These are phyloP conservation scores for Pichia sorboxylosa DNA, from an alignment of 1,139 yeast species.

Conservation along the genomic window DNA sequence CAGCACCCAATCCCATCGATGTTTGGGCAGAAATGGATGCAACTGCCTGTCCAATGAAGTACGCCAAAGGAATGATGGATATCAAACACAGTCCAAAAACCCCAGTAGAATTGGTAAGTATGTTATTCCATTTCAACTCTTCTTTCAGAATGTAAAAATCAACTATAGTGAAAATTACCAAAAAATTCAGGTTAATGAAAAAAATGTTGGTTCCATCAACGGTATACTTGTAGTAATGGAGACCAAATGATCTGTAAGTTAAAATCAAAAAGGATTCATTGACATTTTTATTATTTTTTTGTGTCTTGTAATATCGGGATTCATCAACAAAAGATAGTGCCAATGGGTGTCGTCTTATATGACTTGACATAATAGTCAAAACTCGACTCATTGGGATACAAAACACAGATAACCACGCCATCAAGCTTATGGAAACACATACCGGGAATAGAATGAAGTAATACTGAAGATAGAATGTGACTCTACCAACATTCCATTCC, in stretches of 20 bases:
- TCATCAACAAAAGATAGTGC: constrained; percentile 66
- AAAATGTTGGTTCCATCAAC: constrained; percentile 93
- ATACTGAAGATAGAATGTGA: constrained; percentile 63
- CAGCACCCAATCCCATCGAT: constrained; percentile 99
- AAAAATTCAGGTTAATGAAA: constrained; percentile 68
- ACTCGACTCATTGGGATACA: constrained; percentile 90
- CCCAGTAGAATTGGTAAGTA: constrained; percentile 49
- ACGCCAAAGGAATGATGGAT: constrained; percentile 87
- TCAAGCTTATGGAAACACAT: constrained; percentile 38
- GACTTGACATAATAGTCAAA: constrained; percentile 55
- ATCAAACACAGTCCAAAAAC: constrained; percentile 68
- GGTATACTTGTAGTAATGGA: constrained; percentile 88
- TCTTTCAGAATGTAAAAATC: constrained; percentile 62
- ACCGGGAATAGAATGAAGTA: constrained; percentile 64
- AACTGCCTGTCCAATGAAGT: constrained; percentile 96
- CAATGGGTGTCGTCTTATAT: constrained; percentile 81
- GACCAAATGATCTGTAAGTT: constrained; percentile 86
- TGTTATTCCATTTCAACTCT: constrained; percentile 32
- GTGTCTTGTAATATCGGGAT: constrained; percentile 34
- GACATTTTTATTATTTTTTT: constrained; percentile 13
- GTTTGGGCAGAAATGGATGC: constrained; percentile 98
- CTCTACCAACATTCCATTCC: constrained; percentile 77
- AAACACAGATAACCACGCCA: constrained; percentile 78
- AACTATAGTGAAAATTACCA: constrained; percentile 72
- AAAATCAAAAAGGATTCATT: constrained; percentile 48